A percentile compares a stretch with the other conserved stretches of the same genome.
These are phyloP conservation scores for Eucalyptus virginea DNA, from an alignment of 345 rosid genomes.

Conservation along the genomic window DNA sequence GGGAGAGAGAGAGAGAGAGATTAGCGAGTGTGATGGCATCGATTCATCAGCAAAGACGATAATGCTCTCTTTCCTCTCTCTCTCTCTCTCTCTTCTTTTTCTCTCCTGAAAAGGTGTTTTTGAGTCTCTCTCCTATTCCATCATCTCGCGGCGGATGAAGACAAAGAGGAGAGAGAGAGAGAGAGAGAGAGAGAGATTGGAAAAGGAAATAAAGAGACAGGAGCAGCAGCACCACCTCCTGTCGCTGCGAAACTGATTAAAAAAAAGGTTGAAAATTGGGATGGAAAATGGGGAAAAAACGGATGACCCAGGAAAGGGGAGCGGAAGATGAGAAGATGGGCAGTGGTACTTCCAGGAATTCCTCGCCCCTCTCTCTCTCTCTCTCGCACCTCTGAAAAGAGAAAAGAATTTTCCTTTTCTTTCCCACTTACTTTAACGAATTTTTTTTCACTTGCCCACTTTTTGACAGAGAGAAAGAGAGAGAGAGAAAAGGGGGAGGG, in stretches of 20 bases:
- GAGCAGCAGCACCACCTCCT: background rate
- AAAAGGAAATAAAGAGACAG: background rate
- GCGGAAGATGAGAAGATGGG: background rate
- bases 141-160: background rate
- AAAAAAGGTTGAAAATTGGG: background rate
- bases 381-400: background rate
- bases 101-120: background rate
- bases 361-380: background rate
- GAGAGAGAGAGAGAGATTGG: background rate
- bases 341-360: background rate
- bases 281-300: background rate
- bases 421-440: background rate
- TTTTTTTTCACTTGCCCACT: background rate
- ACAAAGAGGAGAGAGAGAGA: background rate
- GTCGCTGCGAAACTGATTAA: too few relatives aligned
- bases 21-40: background rate
- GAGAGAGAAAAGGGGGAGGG: fast-evolving
- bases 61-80: background rate
- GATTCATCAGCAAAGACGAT: background rate
- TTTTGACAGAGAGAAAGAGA: background rate
- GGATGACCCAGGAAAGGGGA: background rate
- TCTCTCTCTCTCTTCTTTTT: background rate
- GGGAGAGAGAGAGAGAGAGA: background rate
- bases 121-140: background rate
- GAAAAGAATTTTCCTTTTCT: background rate